Evolutionary conservation across 345 rosid species (phyloP).

Genomic region (Eucalyptus pauciflora): DNA sequence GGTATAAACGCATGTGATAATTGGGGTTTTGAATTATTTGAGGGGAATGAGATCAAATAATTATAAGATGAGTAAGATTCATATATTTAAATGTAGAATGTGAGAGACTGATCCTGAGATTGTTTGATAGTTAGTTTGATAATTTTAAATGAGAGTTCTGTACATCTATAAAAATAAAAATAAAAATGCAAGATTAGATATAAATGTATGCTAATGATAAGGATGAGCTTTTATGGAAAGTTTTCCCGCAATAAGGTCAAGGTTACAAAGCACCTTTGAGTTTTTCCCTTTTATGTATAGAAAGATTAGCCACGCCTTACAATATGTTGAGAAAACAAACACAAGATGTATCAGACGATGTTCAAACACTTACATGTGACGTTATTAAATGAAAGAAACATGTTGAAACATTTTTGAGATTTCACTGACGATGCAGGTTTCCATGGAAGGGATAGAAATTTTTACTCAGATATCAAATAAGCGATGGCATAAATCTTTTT

Average conservation of each 20-base stretch:
- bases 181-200: not conserved
- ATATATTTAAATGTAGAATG: not conserved
- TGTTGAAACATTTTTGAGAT: not conserved
- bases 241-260: not conserved
- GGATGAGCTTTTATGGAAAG: not conserved
- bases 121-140: not conserved
- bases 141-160: not conserved
- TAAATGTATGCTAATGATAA: not conserved
- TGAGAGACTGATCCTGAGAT: not conserved
- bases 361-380: not conserved
- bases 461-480: not conserved
- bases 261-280: not conserved
- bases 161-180: not conserved
- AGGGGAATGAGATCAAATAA: not conserved
- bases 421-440: not conserved
- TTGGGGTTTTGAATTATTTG: not conserved
- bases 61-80: not conserved
- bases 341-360: not conserved
- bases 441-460: not conserved
- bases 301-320: not conserved
- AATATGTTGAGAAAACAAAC: not conserved
- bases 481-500: not conserved
- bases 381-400: not conserved
- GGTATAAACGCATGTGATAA: not conserved
- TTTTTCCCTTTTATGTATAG: not conserved